phyloP scores from a whole-genome alignment of 2,329 filamentous ascomycete genomes.

The Nigrospora osmanthi region DNA sequence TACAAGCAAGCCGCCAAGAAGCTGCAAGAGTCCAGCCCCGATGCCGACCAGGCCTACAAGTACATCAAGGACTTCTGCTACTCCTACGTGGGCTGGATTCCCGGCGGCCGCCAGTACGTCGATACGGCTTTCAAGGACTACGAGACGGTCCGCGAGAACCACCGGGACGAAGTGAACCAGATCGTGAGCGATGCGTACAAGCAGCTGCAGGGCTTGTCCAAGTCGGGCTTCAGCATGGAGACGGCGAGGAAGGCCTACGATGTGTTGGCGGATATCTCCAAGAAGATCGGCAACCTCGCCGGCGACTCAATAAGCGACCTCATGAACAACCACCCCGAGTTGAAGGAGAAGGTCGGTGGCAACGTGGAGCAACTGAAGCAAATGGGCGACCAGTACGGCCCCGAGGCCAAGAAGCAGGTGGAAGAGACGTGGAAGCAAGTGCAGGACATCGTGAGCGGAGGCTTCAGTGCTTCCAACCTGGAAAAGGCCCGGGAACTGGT shows the following conservation, averaged over 20 bases:
- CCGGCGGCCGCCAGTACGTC: conserved; percentile 61
- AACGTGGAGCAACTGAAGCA: conserved; percentile 62
- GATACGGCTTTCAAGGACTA: conserved; percentile 64
- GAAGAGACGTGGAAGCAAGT: conserved; percentile 64
- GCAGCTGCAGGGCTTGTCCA: conserved; percentile 55
- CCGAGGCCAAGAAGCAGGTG: conserved; percentile 69
- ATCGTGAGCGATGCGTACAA: conserved; percentile 61
- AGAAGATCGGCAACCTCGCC: conserved; percentile 52
- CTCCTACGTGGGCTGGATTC: conserved; percentile 64
- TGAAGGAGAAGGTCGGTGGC: conserved; percentile 65
- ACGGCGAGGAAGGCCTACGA: conserved; percentile 54
- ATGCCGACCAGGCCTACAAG: conserved; percentile 57
- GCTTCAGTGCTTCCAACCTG: conserved; percentile 43
- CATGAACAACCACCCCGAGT: conserved; percentile 63
- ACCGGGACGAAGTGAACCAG: conserved; percentile 61
- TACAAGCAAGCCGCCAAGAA: conserved; percentile 52
- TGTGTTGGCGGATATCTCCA: conserved; percentile 53
- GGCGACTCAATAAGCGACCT: conserved; percentile 57
- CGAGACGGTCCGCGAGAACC: conserved; percentile 58
- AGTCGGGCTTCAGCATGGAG: conserved; percentile 52
- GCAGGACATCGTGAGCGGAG: conserved; percentile 53
- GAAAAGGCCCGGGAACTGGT: conserved; percentile 54
- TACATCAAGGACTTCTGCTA: conserved; percentile 59
- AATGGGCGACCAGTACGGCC: conserved; percentile 62
- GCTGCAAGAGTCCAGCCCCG: conserved; percentile 54